These are phyloP conservation scores for Coemansia sp. DNA, from an alignment of 192 early-diverging fungal genomes.

Conservation along the genomic window DNA sequence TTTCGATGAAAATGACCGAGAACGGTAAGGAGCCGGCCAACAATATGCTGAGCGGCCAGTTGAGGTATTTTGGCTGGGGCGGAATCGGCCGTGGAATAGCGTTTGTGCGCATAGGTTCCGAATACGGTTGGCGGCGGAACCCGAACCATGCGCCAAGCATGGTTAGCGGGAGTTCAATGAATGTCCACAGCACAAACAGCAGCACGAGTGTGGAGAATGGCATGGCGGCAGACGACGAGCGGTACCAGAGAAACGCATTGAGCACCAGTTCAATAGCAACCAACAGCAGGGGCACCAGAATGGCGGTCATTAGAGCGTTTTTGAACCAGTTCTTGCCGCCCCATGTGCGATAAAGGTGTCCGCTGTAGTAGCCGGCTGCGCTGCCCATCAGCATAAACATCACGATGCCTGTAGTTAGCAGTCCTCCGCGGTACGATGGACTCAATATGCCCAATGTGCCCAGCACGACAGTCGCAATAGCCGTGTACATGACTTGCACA, in stretches of 20 bases:
- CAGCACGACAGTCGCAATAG: slow-evolving; percentile 56
- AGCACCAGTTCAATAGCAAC: slow-evolving; percentile 66
- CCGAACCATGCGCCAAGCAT: slow-evolving; percentile 88
- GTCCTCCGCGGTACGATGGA: slow-evolving; percentile 66
- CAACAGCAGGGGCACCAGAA: slow-evolving; percentile 60
- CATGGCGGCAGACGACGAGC: slow-evolving; percentile 85
- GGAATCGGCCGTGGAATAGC: slow-evolving; percentile 93
- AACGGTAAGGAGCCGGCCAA: slow-evolving; percentile 74
- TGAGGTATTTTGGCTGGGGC: slow-evolving; percentile 72
- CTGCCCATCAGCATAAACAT: slow-evolving; percentile 59
- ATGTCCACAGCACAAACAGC: slow-evolving; percentile 77
- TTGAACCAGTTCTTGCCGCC: slow-evolving; percentile 67
- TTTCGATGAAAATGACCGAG: slow-evolving; percentile 70
- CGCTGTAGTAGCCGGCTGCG: slow-evolving; percentile 68
- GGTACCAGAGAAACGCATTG: slow-evolving; percentile 85
- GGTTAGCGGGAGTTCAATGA: slow-evolving; percentile 75
- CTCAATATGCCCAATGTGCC: slow-evolving; percentile 62
- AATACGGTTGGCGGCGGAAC: slow-evolving; percentile 70
- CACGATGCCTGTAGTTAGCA: slow-evolving; percentile 57
- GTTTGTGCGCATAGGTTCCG: slow-evolving; percentile 86
- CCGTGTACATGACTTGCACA: slow-evolving; percentile 65
- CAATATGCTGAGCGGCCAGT: slow-evolving; percentile 57
- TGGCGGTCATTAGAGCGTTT: slow-evolving; percentile 65
- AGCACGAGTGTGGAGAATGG: slow-evolving; percentile 85
- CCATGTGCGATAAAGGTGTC: slow-evolving; percentile 70